Percentiles rank a stretch among this genome's conserved stretches.
phyloP scores from a whole-genome alignment of 345 rosid genomes.

The Zanthoxylum bungeanum region DNA sequence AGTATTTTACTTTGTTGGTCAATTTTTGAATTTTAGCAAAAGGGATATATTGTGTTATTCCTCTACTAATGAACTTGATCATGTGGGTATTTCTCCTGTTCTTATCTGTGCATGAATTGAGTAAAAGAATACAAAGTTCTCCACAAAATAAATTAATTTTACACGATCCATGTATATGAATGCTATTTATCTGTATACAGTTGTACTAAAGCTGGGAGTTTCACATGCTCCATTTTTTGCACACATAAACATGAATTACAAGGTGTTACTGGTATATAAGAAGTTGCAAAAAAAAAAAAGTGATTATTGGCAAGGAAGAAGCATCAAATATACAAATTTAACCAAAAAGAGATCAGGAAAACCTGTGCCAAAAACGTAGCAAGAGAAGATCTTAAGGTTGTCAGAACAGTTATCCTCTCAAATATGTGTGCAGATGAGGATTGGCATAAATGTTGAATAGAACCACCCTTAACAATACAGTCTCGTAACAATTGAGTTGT shows the following conservation, averaged over 20 bases:
- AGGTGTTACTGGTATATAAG: not conserved
- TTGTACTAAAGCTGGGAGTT: not conserved
- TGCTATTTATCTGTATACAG: not conserved
- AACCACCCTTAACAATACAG: constrained; percentile 40
- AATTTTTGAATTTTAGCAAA: not conserved
- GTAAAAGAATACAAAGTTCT: not conserved
- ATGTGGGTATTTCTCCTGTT: not conserved
- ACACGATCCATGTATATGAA: too few species aligned
- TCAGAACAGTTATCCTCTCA: constrained; percentile 60
- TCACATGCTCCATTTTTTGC: not conserved
- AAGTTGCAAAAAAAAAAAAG: not conserved
- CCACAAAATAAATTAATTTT: too few species aligned
- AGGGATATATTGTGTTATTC: not conserved
- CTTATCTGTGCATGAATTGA: not conserved
- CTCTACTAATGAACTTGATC: not conserved
- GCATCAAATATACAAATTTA: not conserved
- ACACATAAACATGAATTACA: not conserved
- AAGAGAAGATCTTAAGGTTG: constrained; percentile 53
- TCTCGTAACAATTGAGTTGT: constrained; percentile 40
- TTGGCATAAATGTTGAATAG: constrained; percentile 49
- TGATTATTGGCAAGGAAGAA: not conserved
- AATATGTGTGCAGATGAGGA: constrained; percentile 68
- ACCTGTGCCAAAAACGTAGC: constrained; percentile 94
- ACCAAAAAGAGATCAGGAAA: constrained; percentile 1
- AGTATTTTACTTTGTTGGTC: not conserved